Evolutionary conservation across 2,329 filamentous ascomycete genomes (phyloP).

Genomic region (Neoarthrinium moseri): DNA sequence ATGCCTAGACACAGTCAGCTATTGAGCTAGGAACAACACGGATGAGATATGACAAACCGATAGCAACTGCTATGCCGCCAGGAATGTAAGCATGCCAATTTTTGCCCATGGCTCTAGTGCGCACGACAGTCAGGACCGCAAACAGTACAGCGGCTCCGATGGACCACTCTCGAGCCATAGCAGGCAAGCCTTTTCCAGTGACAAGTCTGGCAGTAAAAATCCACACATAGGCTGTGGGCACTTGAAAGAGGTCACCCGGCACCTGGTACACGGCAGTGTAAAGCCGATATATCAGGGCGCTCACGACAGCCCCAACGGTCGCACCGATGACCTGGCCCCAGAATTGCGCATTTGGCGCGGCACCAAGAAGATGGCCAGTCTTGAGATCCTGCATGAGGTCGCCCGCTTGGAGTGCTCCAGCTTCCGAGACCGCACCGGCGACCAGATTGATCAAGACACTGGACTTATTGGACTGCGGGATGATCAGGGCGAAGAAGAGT

Average conservation of each 20-base stretch:
- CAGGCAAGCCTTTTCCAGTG: constrained; percentile 83
- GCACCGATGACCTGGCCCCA: constrained; percentile 94
- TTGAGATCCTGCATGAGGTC: constrained; percentile 98
- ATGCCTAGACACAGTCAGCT: constrained; percentile 59
- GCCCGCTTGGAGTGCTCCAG: constrained; percentile 87
- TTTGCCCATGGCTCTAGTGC: constrained; percentile 56
- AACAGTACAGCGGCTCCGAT: constrained; percentile 74
- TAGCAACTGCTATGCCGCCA: constrained; percentile 92
- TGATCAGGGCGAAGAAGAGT: constrained; percentile 88
- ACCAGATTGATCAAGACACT: constrained; percentile 95
- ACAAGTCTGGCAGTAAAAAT: constrained; percentile 93
- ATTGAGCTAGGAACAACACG: neutral
- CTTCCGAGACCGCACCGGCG: constrained; percentile 83
- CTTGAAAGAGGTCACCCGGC: constrained; percentile 86
- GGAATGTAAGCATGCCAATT: constrained; percentile 77
- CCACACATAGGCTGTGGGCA: constrained; percentile 95
- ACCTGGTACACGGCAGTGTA: constrained; percentile 87
- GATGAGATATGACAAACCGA: constrained; percentile 55
- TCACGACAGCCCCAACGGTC: constrained; percentile 80
- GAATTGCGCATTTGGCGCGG: constrained; percentile 91
- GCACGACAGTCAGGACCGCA: constrained; percentile 65
- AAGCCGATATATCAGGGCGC: constrained; percentile 81
- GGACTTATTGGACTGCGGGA: constrained; percentile 75
- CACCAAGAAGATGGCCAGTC: constrained; percentile 88
- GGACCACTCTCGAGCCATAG: constrained; percentile 80